Evolutionary conservation across 805 yeast genomes (phyloP), one percentile per base, ranked within the genome.

Genomic region (Saccharomycopsis oosterbeekiorum): DNA sequence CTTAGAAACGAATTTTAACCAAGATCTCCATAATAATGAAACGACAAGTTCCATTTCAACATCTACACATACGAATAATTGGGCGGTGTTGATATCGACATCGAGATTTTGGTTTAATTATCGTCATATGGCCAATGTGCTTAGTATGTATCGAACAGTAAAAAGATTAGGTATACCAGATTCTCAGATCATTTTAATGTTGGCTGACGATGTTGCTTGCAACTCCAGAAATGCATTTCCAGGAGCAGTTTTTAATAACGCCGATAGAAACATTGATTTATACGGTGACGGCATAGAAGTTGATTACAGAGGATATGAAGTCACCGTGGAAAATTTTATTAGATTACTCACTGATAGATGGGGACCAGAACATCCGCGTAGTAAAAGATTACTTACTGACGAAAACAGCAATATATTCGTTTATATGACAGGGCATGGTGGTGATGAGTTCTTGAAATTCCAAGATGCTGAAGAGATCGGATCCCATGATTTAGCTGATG

Each of bases 401-500:
- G 97, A 92, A 71, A 85, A 90, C 70, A 89, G 97, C 37, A 94
- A 94, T 71, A 90, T 94, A 58, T 89, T 94, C 73, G 87, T 94
- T 34, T 94, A 94, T 71, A 80, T 94, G 84, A 94, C 99, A 1
- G 99, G 99, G 26, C 99, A 94, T 73, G 99, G 99, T 26, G 99
- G 99, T 59, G 90, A 92, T 69, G 98, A 94, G 73, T 94, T 94
- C 73, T 80, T 94, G 68, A 94, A 94, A 74, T 94, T 94, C 73
- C 99, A 94, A 75, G 99, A 94, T 71, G 97, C 98, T 11, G 99
- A 94, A 72, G 99, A 94, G 69, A 91, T 94, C 62, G 91, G 97
- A 1, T 85, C 97, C 10, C 86, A 89, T 75, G 99, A 94, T 73
- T 81, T 94, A 64, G 98, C 99, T 1, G 97, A 94, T 74, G 98